Percentiles rank a stretch among this genome's conserved stretches.
Conservation (phyloP, 768 basidiomycete genomes). For the Pisolithus orientalis region DNA sequence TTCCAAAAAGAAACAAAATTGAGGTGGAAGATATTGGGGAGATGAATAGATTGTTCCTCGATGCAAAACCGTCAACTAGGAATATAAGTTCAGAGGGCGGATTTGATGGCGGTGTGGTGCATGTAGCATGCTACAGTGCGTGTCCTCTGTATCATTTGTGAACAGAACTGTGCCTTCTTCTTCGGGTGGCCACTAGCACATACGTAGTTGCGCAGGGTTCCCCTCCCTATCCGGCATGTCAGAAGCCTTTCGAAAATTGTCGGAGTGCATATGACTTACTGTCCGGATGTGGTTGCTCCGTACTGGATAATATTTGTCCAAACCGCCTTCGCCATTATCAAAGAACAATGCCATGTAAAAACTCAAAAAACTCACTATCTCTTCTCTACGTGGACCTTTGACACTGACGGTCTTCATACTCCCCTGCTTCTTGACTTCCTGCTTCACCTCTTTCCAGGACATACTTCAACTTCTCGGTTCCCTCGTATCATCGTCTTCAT, state of each 20-base stretch:
- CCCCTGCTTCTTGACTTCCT: slow-evolving; percentile 59
- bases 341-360: no score
- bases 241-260: no score
- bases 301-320: no score
- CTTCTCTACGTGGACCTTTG: slow-evolving; percentile 72
- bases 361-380: slow-evolving; percentile 61
- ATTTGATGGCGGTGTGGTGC: slow-evolving; percentile 24
- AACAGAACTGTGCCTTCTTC: no score
- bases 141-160: background rate
- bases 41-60: slow-evolving; percentile 92
- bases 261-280: no score
- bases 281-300: no score
- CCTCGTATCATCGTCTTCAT: slow-evolving; percentile 1
- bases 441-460: slow-evolving; percentile 66
- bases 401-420: slow-evolving; percentile 60
- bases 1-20: slow-evolving; percentile 76
- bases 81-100: slow-evolving; percentile 40
- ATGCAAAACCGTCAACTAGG: slow-evolving; percentile 74
- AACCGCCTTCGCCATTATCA: no score
- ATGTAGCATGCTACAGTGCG: slow-evolving; percentile 16
- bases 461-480: slow-evolving; percentile 38
- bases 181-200: no score
- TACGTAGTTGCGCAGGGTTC: no score
- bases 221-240: no score
- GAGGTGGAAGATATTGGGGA: slow-evolving; percentile 85